Base-by-base conservation (phyloP, 2,329 filamentous ascomycete genomes). In the Fusarium mundagurra region DNA sequence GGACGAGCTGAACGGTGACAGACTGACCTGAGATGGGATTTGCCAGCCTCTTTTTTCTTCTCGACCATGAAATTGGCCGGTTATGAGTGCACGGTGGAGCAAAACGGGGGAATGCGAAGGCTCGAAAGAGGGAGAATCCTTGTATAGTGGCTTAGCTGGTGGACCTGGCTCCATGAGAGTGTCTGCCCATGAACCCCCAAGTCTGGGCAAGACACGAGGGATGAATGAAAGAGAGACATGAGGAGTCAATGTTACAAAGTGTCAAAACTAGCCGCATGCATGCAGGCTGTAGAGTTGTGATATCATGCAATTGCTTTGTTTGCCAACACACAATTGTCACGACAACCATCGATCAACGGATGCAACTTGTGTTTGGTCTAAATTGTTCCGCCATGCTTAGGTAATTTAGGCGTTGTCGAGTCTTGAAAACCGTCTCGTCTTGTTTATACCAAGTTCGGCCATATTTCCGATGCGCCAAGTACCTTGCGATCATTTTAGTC, bases 401-500 rank as follows among this genome's bases (percentile, higher is more conserved):
- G n/a, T n/a, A 60, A 63, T 50, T 64, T 69, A 69, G 59, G 51
- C 33, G 53, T 55, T 60, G 60, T 51, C 39, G 43, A 60, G 51
- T 67, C 59, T 43, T 65, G 45, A 69, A 53, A 71, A 64, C 50
- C 55, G 47, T 72, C 48, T 41, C 45, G 54, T 72, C 43, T 63
- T 57, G 58, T 59, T 61, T 55, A 61, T 44, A 54, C 63, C 69
- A 43, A 38, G 72, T 70, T 64, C 27, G 64, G 76, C 47, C 59
- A 75, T 74, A 67, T 68, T 74, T 58, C 76, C 76, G 72, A 77
- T 44, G 47, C 51, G 72, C 73, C 71, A 76, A 71, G 66, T 38
- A 47, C 50, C 55, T 54, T 65, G 66, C 45, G 10, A 66, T 66
- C 51, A 43, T 47, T 58, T 58, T 44, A 34, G 66, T 74, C 72